phyloP scores from a whole-genome alignment of 148 eudicot genomes.

The Heliosperma pusillum region DNA sequence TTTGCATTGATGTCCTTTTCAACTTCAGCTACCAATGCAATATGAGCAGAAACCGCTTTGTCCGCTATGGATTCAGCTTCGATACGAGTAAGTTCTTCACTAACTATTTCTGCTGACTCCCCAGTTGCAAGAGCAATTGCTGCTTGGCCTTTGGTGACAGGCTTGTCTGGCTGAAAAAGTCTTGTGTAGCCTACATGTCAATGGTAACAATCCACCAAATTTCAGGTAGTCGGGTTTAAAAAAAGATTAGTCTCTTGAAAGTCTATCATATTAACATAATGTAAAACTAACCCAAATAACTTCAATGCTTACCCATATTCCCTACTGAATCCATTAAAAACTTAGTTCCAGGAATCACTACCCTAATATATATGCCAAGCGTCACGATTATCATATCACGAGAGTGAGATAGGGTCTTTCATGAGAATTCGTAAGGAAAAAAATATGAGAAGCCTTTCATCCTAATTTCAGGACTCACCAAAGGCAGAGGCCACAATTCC shows the following conservation, averaged over 20 bases:
- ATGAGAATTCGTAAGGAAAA: not conserved
- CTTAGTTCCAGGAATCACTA: too few species aligned
- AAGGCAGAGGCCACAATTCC: slow-evolving; percentile 87
- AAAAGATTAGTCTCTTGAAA: too few species aligned
- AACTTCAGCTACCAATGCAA: slow-evolving; percentile 84
- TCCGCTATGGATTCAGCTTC: slow-evolving; percentile 97
- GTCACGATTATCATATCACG: not conserved
- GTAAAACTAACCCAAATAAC: too few species aligned
- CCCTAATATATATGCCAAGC: too few species aligned
- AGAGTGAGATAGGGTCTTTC: not conserved
- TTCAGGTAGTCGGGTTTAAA: not conserved
- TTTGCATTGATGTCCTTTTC: slow-evolving; percentile 82
- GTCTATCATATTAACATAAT: too few species aligned
- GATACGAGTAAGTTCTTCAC: slow-evolving; percentile 94
- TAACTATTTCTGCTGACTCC: slow-evolving; percentile 82
- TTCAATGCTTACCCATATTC: too few species aligned
- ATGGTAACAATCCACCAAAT: slow-evolving; percentile 11
- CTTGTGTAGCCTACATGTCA: slow-evolving; percentile 72
- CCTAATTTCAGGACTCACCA: slow-evolving; percentile 55
- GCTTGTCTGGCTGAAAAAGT: slow-evolving; percentile 92
- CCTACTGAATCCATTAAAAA: too few species aligned
- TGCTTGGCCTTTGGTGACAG: slow-evolving; percentile 95
- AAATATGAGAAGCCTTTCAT: not conserved
- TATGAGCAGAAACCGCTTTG: slow-evolving; percentile 91
- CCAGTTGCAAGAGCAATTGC: slow-evolving; percentile 94